Percentiles rank a stretch among this genome's conserved stretches.
phyloP scores from a whole-genome alignment of 2,329 filamentous ascomycete species.

The Alternaria sp. region DNA sequence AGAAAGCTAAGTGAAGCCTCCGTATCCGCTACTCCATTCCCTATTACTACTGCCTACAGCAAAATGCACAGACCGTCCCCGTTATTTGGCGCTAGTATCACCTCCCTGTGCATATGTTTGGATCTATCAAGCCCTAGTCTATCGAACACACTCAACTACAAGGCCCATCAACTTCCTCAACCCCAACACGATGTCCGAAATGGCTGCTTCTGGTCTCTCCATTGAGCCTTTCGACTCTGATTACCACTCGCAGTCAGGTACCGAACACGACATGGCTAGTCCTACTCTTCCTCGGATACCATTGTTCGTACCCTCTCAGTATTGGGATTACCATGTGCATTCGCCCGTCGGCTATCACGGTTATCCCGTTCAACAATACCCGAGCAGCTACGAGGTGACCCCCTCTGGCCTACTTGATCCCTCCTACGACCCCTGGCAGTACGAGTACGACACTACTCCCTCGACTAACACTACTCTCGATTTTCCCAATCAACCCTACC shows the following conservation, averaged over 20 bases:
- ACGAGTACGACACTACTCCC: neutral
- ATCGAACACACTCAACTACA: neutral
- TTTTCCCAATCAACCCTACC: fast-evolving
- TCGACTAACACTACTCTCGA: neutral
- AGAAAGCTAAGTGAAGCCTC: neutral
- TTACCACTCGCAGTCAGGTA: neutral
- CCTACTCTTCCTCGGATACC: neutral
- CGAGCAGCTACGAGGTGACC: neutral
- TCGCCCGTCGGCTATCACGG: neutral
- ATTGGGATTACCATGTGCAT: neutral
- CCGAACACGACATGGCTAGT: neutral
- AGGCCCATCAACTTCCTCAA: neutral
- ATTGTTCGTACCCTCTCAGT: neutral
- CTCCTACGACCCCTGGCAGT: neutral
- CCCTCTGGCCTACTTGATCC: neutral
- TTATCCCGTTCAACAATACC: neutral
- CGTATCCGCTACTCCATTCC: neutral
- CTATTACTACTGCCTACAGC: neutral
- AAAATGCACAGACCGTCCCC: neutral
- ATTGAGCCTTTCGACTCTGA: neutral
- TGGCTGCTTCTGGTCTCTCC: neutral
- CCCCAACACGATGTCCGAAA: neutral
- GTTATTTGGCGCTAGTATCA: neutral
- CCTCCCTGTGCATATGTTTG: neutral
- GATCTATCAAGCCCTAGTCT: neutral